These are phyloP conservation scores for Tetramitus jugosus DNA, from an alignment of 208 protist genomes.

Conservation along the genomic window DNA sequence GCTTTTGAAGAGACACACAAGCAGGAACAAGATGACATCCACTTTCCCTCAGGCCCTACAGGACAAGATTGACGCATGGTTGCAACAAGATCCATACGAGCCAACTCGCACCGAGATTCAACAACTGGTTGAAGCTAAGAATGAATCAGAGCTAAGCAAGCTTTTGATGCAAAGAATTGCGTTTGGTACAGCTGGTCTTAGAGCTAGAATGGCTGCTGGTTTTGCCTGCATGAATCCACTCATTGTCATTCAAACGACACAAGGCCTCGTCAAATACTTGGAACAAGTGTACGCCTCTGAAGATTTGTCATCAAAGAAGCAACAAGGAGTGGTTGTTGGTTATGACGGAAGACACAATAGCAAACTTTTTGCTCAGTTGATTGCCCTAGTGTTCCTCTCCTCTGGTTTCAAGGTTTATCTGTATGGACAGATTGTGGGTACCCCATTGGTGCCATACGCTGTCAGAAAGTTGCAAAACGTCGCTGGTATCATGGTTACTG, in stretches of 20 bases:
- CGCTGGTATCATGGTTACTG: slow-evolving; percentile 93
- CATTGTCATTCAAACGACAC: slow-evolving; percentile 85
- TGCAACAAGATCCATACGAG: background rate
- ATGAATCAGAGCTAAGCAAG: slow-evolving; percentile 36
- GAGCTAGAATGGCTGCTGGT: slow-evolving; percentile 79
- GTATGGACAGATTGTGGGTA: slow-evolving; percentile 65
- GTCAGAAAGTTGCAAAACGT: slow-evolving; percentile 47
- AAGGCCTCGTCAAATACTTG: slow-evolving; percentile 63
- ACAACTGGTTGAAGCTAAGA: background rate
- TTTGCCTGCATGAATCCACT: slow-evolving; percentile 88
- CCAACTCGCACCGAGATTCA: background rate
- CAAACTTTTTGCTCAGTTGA: slow-evolving; percentile 64
- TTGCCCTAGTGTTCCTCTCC: slow-evolving; percentile 70
- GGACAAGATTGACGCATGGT: background rate
- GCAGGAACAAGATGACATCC: too few relatives aligned
- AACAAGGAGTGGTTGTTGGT: slow-evolving; percentile 65
- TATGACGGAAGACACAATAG: slow-evolving; percentile 90
- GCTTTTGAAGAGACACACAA: too few relatives aligned
- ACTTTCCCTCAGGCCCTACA: too few relatives aligned
- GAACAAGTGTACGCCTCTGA: slow-evolving; percentile 21
- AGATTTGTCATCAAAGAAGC: background rate
- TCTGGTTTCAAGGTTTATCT: slow-evolving; percentile 68
- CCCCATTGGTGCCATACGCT: slow-evolving; percentile 78
- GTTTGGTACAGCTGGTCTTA: slow-evolving; percentile 89
- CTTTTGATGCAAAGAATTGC: slow-evolving; percentile 68